Conservation (phyloP, 306 rosid species). For the Sphenostylis stenocarpa region DNA sequence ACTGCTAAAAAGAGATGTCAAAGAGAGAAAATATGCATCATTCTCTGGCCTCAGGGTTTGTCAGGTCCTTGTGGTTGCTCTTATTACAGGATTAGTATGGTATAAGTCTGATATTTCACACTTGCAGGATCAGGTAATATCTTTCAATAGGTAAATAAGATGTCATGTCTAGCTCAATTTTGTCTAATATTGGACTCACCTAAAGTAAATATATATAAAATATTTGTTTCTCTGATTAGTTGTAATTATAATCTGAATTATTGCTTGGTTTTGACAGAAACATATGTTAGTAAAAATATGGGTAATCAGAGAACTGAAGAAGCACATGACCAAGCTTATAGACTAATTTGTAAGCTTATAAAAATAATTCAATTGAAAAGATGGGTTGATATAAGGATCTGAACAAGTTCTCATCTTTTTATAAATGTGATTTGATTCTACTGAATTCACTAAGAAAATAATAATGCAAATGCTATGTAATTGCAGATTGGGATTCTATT, state of each 20-base stretch:
- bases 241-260: neutral
- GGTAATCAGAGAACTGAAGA: neutral
- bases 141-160: neutral
- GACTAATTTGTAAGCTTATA: neutral
- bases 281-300: neutral
- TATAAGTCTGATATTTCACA: constrained; percentile 45
- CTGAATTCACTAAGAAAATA: neutral
- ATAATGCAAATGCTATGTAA: neutral
- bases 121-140: constrained; percentile 59
- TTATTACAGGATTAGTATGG: constrained; percentile 56
- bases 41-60: constrained; percentile 47
- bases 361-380: neutral
- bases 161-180: neutral
- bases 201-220: neutral
- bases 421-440: neutral
- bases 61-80: constrained; percentile 41
- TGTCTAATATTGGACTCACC: neutral
- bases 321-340: neutral
- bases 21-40: constrained; percentile 48
- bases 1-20: constrained; percentile 51
- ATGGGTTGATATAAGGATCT: neutral
- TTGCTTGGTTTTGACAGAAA: neutral
- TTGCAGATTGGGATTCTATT: constrained; percentile 53
- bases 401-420: neutral
- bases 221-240: too few relatives aligned